Evolutionary conservation across 108 stramenopile genomes (phyloP).

Genomic region (Skeletonema grethae): DNA sequence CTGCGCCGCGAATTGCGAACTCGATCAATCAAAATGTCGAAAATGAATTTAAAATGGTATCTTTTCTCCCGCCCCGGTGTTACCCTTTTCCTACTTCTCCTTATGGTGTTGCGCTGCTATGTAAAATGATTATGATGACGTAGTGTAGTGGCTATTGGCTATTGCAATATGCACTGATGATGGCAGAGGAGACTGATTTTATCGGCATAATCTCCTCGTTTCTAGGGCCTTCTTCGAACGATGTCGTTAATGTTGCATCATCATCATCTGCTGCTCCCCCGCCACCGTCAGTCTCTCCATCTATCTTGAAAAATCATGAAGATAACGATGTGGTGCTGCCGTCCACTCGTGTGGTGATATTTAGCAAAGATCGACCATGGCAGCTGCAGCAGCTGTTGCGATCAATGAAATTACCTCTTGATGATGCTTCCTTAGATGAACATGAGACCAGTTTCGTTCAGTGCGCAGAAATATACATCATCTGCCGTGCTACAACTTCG

Average conservation of each 20-base stretch:
- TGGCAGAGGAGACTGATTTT: constrained; percentile 2
- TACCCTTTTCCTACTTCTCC: no score
- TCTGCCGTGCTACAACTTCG: constrained; percentile 13
- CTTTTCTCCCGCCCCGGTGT: constrained; percentile 7
- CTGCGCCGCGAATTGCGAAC: no score
- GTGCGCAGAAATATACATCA: constrained; percentile 16
- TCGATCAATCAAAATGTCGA: no score
- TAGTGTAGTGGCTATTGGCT: no score
- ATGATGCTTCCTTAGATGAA: neutral
- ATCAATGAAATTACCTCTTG: constrained; percentile 28
- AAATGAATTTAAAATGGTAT: no score
- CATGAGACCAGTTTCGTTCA: neutral
- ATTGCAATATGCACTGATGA: neutral
- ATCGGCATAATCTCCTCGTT: constrained; percentile 34
- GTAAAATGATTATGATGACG: no score
- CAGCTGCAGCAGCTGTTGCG: constrained; percentile 44
- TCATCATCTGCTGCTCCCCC: neutral
- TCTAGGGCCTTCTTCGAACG: neutral
- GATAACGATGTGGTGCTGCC: neutral
- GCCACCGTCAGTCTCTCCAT: neutral
- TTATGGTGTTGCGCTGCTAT: no score
- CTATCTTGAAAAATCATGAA: neutral
- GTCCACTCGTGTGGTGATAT: constrained; percentile 36
- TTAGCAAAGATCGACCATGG: constrained; percentile 60
- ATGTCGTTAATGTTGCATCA: neutral